Evolutionary conservation across 2,329 filamentous ascomycete species (phyloP), one percentile per base, ranked within the genome.

Genomic region (Aureobasidium pullulans): DNA sequence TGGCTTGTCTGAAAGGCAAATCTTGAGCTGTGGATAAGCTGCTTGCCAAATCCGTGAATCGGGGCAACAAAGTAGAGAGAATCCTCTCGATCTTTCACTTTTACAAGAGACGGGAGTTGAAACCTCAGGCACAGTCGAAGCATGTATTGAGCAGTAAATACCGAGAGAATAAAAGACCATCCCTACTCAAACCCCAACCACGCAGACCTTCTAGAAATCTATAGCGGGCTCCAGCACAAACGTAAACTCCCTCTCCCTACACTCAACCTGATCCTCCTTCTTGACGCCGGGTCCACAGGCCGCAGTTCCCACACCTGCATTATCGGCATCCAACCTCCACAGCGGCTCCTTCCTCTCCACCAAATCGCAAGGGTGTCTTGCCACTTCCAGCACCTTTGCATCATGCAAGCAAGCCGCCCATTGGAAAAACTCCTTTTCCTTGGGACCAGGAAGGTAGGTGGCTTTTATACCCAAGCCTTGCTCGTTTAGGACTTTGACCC

Each of bases 401-500:
- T 59, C 57, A 44, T 59, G 57, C 46, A 50, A 36, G 8, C 46
- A 52, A 32, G 44, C 47, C 6, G 57, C 44, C 57, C 57, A 59
- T 13, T 59, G 57, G 37, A 59, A 59, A 11, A 50, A 52, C 32
- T 59, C 47, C 10, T 52, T 50, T 11, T 59, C 47, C 2, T 16
- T 11, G 6, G 57, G 46, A 3, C 57, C 46, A 6, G 57, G 46
- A 4, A 37, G 5, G 29, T 44, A 59, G 47, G 49, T 65, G 60
- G 75, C 70, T 36, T 68, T 62, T 32, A 76, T 60, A 15, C 73
- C 69, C 65, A 68, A 28, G 68, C 67, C 13, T 61, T 66, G 60
- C 28, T 59, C 62, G 50, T 66, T 60, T 16, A 63, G 57, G 60
- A 66, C 16, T 10, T 72, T 71, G 3, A 87, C 70, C 80, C 83